These are phyloP conservation scores for Fusarium proliferatum DNA, from an alignment of 2,329 filamentous ascomycete genomes.

Conservation along the genomic window DNA sequence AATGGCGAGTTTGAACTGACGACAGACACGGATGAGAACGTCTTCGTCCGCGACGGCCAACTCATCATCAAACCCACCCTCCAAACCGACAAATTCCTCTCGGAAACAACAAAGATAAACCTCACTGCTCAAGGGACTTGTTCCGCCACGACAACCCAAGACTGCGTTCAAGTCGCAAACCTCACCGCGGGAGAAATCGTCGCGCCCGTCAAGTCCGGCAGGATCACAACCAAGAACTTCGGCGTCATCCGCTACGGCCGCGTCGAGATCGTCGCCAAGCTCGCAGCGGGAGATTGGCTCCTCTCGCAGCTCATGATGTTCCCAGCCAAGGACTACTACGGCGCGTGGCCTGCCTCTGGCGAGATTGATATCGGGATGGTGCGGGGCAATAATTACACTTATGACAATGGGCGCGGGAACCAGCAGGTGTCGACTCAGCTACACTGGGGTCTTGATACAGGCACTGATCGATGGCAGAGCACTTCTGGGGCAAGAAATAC, in stretches of 20 bases:
- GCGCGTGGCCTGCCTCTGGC: conserved; percentile 61
- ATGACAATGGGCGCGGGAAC: background rate
- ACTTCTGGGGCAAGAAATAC: background rate
- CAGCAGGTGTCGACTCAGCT: background rate
- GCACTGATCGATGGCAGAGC: background rate
- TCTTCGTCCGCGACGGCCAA: background rate
- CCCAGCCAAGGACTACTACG: conserved; percentile 48
- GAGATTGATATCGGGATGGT: conserved; percentile 64
- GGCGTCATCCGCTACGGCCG: background rate
- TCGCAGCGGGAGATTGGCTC: background rate
- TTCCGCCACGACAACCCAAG: background rate
- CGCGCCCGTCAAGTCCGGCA: background rate
- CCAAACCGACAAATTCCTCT: background rate
- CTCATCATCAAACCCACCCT: background rate
- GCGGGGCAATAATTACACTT: conserved; percentile 56
- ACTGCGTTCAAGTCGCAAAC: background rate
- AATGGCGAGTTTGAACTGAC: background rate
- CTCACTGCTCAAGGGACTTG: background rate
- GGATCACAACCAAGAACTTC: background rate
- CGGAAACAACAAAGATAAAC: background rate
- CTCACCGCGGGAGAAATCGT: background rate
- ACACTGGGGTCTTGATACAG: background rate
- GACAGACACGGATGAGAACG: background rate
- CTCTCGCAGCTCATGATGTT: background rate
- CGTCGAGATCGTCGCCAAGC: background rate